These are phyloP conservation scores for Colletotrichum musae DNA, from an alignment of 2,329 filamentous ascomycete genomes.

Conservation along the genomic window DNA sequence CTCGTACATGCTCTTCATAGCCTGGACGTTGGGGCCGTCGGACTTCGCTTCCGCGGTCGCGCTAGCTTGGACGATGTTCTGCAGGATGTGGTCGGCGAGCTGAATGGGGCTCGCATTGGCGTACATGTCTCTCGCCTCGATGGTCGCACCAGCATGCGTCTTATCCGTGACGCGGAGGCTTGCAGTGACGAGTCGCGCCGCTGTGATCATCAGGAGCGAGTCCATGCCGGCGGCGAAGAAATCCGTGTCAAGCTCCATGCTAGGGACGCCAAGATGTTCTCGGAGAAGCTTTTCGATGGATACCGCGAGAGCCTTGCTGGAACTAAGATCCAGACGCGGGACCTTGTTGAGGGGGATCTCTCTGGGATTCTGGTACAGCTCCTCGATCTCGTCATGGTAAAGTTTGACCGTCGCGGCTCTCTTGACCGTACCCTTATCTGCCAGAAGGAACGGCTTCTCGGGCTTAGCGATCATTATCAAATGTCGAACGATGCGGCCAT, in stretches of 20 bases:
- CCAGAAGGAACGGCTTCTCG: slow-evolving; percentile 58
- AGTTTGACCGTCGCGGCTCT: slow-evolving; percentile 54
- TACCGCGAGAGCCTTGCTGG: slow-evolving; percentile 42
- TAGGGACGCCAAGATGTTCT: slow-evolving; percentile 36
- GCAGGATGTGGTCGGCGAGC: slow-evolving; percentile 50
- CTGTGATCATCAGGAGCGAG: slow-evolving; percentile 55
- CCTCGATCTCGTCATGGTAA: slow-evolving; percentile 60
- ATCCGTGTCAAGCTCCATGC: slow-evolving; percentile 48
- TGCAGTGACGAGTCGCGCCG: slow-evolving; percentile 52
- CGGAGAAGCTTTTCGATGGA: slow-evolving; percentile 46
- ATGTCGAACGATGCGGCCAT: slow-evolving; percentile 60
- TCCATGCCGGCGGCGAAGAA: slow-evolving; percentile 57
- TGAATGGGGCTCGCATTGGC: slow-evolving; percentile 52
- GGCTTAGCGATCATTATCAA: slow-evolving; percentile 57
- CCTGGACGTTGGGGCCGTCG: not conserved
- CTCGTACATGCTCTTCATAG: slow-evolving; percentile 51
- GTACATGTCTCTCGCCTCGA: slow-evolving; percentile 57
- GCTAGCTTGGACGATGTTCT: not conserved
- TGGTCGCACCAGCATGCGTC: slow-evolving; percentile 50
- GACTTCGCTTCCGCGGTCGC: not conserved
- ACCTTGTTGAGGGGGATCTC: slow-evolving; percentile 31
- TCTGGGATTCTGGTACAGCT: slow-evolving; percentile 53
- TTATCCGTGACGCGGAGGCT: slow-evolving; percentile 50
- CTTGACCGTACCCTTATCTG: slow-evolving; percentile 63
- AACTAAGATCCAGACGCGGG: slow-evolving; percentile 43